These are phyloP conservation scores for Backusella tuberculispora DNA, from an alignment of 192 early-diverging fungal species.

Conservation along the genomic window DNA sequence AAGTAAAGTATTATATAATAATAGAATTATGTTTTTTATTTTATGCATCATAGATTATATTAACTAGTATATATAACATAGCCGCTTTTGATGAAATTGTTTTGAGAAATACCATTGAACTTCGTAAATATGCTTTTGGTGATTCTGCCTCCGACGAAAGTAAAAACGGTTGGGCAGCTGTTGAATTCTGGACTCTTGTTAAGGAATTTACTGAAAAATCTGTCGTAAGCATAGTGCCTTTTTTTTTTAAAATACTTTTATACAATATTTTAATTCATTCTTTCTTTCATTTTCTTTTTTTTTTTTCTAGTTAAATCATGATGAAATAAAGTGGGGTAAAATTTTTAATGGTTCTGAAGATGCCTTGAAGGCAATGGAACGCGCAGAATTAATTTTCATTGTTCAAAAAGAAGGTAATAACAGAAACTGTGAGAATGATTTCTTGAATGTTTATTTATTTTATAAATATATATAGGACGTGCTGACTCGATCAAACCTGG, in stretches of 20 bases:
- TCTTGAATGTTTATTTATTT: not conserved
- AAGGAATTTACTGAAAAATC: constrained; percentile 64
- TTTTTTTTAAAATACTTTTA: not conserved
- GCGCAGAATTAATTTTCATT: constrained; percentile 86
- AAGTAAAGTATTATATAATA: constrained; percentile 45
- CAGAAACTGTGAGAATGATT: not conserved
- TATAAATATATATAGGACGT: constrained; percentile 58
- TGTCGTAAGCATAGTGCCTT: constrained; percentile 8
- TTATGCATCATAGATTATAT: not conserved
- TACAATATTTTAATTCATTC: not conserved
- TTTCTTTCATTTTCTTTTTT: not conserved
- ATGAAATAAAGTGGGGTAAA: constrained; percentile 78
- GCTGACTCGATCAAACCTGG: constrained; percentile 78
- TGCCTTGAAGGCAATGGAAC: constrained; percentile 85
- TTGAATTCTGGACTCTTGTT: constrained; percentile 92
- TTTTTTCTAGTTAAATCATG: constrained; percentile 68
- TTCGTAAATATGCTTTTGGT: constrained; percentile 86
- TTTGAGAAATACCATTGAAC: constrained; percentile 75
- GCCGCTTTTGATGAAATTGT: constrained; percentile 89
- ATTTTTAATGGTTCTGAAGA: constrained; percentile 85
- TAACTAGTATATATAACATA: constrained; percentile 7
- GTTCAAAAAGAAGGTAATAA: constrained; percentile 69
- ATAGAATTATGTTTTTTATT: too few relatives aligned
- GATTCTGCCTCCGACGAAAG: constrained; percentile 56
- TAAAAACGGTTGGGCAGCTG: constrained; percentile 68